Percentiles rank a stretch among this genome's conserved stretches.
Conservation (phyloP, 192 early-diverging fungal genomes). For the Entomortierella chlamydospora region DNA sequence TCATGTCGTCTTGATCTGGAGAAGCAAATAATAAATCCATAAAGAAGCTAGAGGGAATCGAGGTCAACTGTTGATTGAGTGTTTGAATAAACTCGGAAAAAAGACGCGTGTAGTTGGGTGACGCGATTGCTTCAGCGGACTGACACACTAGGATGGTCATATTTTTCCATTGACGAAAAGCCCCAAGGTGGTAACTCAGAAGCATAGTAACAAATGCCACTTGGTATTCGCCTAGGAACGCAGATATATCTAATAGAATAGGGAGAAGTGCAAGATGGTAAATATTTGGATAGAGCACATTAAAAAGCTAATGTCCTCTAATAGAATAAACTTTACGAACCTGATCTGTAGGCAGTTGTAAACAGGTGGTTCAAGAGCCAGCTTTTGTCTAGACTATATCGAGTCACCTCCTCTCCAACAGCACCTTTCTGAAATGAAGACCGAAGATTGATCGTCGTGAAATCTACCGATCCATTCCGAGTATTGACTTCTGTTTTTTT, state of each 20-base stretch:
- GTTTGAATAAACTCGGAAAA: slow-evolving; percentile 29
- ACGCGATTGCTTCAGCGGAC: slow-evolving; percentile 24
- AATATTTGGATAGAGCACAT: too few species aligned
- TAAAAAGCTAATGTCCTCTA: too few species aligned
- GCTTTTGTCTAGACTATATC: slow-evolving; percentile 90
- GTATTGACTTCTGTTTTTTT: background rate
- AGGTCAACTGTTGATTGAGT: slow-evolving; percentile 28
- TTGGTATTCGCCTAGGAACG: slow-evolving; percentile 71
- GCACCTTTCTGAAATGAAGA: slow-evolving; percentile 85
- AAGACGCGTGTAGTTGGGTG: slow-evolving; percentile 21
- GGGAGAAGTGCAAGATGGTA: too few species aligned
- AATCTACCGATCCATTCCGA: slow-evolving; percentile 54
- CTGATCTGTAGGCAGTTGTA: slow-evolving; percentile 54
- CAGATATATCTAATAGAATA: slow-evolving; percentile 57
- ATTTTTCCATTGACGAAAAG: slow-evolving; percentile 64
- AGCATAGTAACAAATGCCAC: slow-evolving; percentile 78
- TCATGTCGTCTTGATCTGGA: slow-evolving; percentile 29
- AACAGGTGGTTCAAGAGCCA: slow-evolving; percentile 78
- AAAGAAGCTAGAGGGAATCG: slow-evolving; percentile 47
- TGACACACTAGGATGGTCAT: slow-evolving; percentile 68
- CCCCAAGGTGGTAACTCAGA: slow-evolving; percentile 45
- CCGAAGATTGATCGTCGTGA: slow-evolving; percentile 83
- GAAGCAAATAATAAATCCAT: slow-evolving; percentile 48
- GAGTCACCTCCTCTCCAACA: slow-evolving; percentile 71
- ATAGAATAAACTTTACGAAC: slow-evolving; percentile 28